Evolutionary conservation across 176 grass and related monocot species (phyloP), one percentile per base, ranked within the genome.

Genomic region (Aegilops sharonensis): DNA sequence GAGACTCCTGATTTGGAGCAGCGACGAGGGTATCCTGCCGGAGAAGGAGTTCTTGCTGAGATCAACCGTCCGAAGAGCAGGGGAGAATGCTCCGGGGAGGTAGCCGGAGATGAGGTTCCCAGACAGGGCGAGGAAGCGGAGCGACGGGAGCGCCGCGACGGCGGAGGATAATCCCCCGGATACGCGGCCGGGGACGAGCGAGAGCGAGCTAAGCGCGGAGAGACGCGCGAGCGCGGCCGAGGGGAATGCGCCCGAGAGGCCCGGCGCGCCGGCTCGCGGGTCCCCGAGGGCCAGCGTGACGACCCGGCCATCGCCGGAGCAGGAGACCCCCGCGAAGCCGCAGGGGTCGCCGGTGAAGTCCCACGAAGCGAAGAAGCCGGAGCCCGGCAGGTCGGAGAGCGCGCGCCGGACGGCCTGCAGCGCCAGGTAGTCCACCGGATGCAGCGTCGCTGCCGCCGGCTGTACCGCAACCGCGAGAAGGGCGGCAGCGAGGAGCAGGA

Each of bases 321-420:
- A 97, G 72, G 75, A 87, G 5, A 97, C 72, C 1, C 95, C 95
- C 0, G 89, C 66, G 68, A 97, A 97, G 1, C 1, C 36, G 86
- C 95, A 97, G 24, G 95, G 92, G 90, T 97, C 94, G 2, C 69
- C 78, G 4, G 94, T 97, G 88, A 97, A 97, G 85, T 97, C 94
- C 94, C 94, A 97, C 0, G 82, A 78, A 1, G 77, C 52, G 90
- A 97, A 97, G 90, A 94, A 97, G n/a, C 43, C 18, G 11, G 89
- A 92, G 35, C 92, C 94, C 0, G 85, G 90, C 2, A 90, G 80
- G 85, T 97, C 94, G 0, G 77, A 66, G 45, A 97, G 92, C 24
- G 87, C 64, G 1, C 77, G 81, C 8, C 86, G 92, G 3, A 97
- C 50, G 1, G 80, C 37, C 31, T 97, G 94, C 3, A 97, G 83